Evolutionary conservation across 352 stramenopile genomes (phyloP).

Genomic region (Pythium inflatum): DNA sequence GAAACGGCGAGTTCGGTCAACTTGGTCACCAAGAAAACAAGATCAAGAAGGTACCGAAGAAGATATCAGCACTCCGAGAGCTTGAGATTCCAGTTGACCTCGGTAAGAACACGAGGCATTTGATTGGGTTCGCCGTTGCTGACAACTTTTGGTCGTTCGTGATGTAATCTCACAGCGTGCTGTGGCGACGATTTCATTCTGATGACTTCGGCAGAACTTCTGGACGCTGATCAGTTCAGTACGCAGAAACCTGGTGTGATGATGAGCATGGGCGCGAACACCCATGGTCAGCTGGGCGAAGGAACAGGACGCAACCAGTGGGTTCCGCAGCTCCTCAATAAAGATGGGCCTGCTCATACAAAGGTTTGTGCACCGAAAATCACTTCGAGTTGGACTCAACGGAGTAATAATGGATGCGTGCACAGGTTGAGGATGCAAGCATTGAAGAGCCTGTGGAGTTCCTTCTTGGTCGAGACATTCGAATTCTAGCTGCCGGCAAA

Average conservation of each 20-base stretch:
- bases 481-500: constrained; percentile 57
- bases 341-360: constrained; percentile 60
- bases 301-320: constrained; percentile 79
- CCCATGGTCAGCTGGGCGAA: constrained; percentile 69
- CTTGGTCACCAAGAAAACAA: constrained; percentile 87
- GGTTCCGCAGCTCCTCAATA: constrained; percentile 80
- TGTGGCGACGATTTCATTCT: constrained; percentile 75
- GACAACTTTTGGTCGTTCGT: not conserved
- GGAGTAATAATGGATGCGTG: no score
- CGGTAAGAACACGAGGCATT: no score
- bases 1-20: constrained; percentile 76
- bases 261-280: constrained; percentile 82
- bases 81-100: constrained; percentile 73
- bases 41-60: constrained; percentile 85
- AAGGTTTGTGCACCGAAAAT: constrained; percentile 36
- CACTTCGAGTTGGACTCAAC: no score
- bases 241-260: constrained; percentile 75
- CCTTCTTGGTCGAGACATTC: constrained; percentile 73
- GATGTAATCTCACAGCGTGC: constrained; percentile 19
- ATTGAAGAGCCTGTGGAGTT: constrained; percentile 75
- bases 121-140: no score
- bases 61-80: constrained; percentile 81
- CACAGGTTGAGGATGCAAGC: constrained; percentile 43
- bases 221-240: constrained; percentile 78
- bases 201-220: constrained; percentile 68